These are phyloP conservation scores for Claviceps pusilla DNA, from an alignment of 2,329 filamentous ascomycete genomes.

Conservation along the genomic window DNA sequence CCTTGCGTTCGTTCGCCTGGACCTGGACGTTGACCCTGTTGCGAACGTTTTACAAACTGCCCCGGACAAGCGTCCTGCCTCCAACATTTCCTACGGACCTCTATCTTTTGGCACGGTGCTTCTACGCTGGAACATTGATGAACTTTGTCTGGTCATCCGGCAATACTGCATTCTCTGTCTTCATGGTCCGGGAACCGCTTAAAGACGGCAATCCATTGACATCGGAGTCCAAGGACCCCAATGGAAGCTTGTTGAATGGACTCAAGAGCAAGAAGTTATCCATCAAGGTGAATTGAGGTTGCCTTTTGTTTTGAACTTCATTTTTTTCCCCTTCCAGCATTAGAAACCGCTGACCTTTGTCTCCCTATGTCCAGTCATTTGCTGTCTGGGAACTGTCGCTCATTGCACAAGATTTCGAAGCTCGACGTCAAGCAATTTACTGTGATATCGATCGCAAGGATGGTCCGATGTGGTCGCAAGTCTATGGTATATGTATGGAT, in stretches of 20 bases:
- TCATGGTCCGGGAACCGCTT: conserved; percentile 64
- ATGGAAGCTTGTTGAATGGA: conserved; percentile 73
- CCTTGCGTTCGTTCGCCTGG: conserved; percentile 53
- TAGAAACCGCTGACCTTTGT: conserved; percentile 8
- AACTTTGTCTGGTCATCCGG: conserved; percentile 60
- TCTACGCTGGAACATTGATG: conserved; percentile 51
- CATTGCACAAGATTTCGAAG: conserved; percentile 59
- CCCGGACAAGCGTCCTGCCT: conserved; percentile 52
- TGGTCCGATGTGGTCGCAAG: conserved; percentile 68
- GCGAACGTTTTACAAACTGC: conserved; percentile 60
- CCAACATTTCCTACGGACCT: conserved; percentile 41
- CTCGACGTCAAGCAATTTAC: conserved; percentile 69
- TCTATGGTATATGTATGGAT: conserved; percentile 53
- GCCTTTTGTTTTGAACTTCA: background rate
- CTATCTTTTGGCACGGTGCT: conserved; percentile 39
- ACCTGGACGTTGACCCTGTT: conserved; percentile 54
- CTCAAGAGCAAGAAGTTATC: conserved; percentile 70
- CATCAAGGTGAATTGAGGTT: conserved; percentile 41
- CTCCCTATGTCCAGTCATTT: conserved; percentile 41
- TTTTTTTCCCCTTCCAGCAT: too few relatives aligned
- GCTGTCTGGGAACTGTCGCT: conserved; percentile 82
- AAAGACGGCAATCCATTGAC: conserved; percentile 79
- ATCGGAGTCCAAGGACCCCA: conserved; percentile 74
- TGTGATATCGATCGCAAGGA: conserved; percentile 73
- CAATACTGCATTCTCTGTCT: conserved; percentile 65